These are phyloP conservation scores for Calophaca sinica DNA, from an alignment of 306 rosid species.

Conservation along the genomic window DNA sequence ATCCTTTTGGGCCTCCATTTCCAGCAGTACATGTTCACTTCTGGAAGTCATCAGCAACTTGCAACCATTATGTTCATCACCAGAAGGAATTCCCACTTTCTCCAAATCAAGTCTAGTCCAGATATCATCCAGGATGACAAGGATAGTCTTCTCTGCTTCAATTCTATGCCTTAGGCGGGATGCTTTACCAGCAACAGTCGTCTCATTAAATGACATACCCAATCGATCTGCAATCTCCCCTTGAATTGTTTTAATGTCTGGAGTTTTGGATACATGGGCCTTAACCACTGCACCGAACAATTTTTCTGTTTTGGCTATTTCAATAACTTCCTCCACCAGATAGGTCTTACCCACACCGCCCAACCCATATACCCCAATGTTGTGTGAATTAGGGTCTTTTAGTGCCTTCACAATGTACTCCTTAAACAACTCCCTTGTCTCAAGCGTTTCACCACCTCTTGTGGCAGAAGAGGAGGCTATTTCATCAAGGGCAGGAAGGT, in stretches of 20 bases:
- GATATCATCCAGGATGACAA: neutral
- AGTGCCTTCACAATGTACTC: neutral
- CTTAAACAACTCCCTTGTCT: neutral
- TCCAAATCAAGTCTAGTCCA: neutral
- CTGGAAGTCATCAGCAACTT: neutral
- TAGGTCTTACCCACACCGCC: constrained; percentile 6
- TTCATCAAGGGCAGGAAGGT: neutral
- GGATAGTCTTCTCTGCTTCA: neutral
- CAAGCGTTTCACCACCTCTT: neutral
- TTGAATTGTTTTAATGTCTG: neutral
- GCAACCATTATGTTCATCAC: neutral
- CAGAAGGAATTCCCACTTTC: neutral
- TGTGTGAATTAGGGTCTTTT: neutral
- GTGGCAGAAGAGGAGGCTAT: neutral
- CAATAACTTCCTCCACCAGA: neutral
- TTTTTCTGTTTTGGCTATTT: neutral
- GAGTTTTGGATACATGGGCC: neutral
- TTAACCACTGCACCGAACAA: neutral
- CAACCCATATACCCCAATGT: constrained; percentile 4
- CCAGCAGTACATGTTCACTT: neutral
- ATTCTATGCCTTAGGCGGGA: neutral
- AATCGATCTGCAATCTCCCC: neutral
- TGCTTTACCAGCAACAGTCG: neutral
- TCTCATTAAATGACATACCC: neutral
- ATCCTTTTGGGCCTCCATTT: neutral